Base-by-base conservation (phyloP, 2,329 filamentous ascomycete species). In the Gnomoniopsis sp. region DNA sequence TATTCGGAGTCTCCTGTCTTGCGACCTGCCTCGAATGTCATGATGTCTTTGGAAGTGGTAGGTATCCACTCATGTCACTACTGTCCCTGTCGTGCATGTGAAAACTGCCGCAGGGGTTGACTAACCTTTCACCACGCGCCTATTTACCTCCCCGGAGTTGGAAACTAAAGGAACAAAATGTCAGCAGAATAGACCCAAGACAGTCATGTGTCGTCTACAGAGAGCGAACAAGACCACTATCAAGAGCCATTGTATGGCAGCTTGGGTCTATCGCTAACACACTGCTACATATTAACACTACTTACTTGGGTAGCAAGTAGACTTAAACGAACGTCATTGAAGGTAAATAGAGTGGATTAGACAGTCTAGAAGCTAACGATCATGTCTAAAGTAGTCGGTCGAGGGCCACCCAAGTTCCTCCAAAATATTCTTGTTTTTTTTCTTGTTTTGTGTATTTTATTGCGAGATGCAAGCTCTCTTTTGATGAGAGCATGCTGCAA, bases 281-380 rank as follows among this genome's bases (percentile, higher is more conserved):
- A 8, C 26, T 30, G 26, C 38, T 15, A 41, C 4, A n/a, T 41
- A 6, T 41, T 6, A n/a, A 15, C 38, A 41, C 12, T 41, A 12
- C 14, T 41, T 41, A 15, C 34, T 38, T 8, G 15, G 34, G 15
- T 8, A 8, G 15, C 15, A 38, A 8, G 8, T 15, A 38, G 14
- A 43, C 15, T n/a, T 8, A 17, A 44, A n/a, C n/a, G n/a, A 44
- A 44, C 19, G 34, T 19, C 22, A 15, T 11, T 55, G 59, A 53
- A 47, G 38, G 53, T 59, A 49, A 33, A 50, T 38, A 38, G 54
- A 61, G 33, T 61, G 59, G 49, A 59, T 61, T 61, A 59, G 59
- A 57, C 59, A 53, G 49, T 55, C 56, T 53, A 55, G 41, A 53
- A 49, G 44, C 52, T 59, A 53, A 56, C 49, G 56, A 53, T 44